A percentile compares a stretch with the other conserved stretches of the same genome.
Evolutionary conservation across 495 filamentous ascomycete genomes (phyloP).

Genomic region (Penicillium alfredii): DNA sequence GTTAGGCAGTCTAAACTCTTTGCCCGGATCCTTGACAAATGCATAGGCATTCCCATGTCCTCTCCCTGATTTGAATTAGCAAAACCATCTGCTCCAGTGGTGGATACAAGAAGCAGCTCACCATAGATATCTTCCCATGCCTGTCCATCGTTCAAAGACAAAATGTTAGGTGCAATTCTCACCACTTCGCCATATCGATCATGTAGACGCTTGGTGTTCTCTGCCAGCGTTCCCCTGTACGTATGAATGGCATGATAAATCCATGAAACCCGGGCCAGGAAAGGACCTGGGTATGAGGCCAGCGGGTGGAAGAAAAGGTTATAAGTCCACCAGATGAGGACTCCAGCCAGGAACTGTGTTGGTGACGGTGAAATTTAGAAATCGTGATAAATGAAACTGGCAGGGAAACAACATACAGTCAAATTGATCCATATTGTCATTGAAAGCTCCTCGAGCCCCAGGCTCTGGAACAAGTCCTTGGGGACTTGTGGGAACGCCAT

Average conservation of each 20-base stretch:
- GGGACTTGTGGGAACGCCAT: too few relatives aligned
- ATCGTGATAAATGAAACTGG: too few relatives aligned
- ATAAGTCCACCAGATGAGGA: conserved; percentile 15
- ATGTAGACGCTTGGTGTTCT: conserved; percentile 1
- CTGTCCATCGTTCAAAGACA: conserved; percentile 1
- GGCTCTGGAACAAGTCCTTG: too few relatives aligned
- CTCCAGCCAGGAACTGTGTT: neutral
- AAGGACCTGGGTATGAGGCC: conserved; percentile 37
- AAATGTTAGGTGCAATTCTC: conserved; percentile 1
- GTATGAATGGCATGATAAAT: conserved; percentile 1
- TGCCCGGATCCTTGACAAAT: neutral
- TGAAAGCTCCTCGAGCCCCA: too few relatives aligned
- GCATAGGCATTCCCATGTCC: neutral
- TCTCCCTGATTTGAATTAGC: neutral
- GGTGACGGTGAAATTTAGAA: too few relatives aligned
- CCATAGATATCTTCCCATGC: conserved; percentile 4
- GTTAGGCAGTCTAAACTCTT: neutral
- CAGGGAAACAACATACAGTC: too few relatives aligned
- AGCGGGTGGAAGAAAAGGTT: conserved; percentile 33
- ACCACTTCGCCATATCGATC: conserved; percentile 1
- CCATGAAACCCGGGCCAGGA: conserved; percentile 10
- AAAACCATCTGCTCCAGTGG: neutral
- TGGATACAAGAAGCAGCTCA: neutral
- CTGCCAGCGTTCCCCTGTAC: neutral
- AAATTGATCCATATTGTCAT: too few relatives aligned